A percentile compares a stretch with the other conserved stretches of the same genome.
phyloP scores from a whole-genome alignment of 2,329 filamentous ascomycete species.

The Colletotrichum destructivum region DNA sequence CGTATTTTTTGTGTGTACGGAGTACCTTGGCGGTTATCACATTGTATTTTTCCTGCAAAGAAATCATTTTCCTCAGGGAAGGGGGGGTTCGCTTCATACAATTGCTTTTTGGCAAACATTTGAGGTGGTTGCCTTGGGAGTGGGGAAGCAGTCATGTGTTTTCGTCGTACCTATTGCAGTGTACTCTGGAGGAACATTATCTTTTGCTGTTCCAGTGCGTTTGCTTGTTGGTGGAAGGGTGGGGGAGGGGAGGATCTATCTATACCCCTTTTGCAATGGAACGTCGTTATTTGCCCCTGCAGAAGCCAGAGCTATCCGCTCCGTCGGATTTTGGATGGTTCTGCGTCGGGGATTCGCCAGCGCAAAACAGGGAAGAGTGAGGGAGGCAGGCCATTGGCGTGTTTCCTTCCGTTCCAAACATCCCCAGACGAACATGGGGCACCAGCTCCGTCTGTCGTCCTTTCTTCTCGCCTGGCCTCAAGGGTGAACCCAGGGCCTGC shows the following conservation, averaged over 20 bases:
- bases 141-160: slow-evolving; percentile 6
- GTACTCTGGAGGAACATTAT: background rate
- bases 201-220: slow-evolving; percentile 18
- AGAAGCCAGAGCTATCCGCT: slow-evolving; percentile 28
- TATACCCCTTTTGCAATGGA: slow-evolving; percentile 23
- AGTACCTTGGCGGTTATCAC: background rate
- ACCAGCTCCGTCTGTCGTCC: slow-evolving; percentile 1
- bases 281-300: slow-evolving; percentile 27
- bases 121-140: slow-evolving; percentile 7
- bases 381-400: slow-evolving; percentile 19
- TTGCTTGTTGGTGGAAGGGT: slow-evolving; percentile 38
- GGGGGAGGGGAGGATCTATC: slow-evolving; percentile 23
- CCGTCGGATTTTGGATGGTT: slow-evolving; percentile 25
- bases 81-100: slow-evolving; percentile 13
- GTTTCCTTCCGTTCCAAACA: slow-evolving; percentile 40
- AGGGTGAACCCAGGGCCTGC: slow-evolving; percentile 9
- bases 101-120: slow-evolving; percentile 28
- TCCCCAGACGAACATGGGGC: slow-evolving; percentile 28
- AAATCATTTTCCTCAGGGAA: background rate
- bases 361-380: slow-evolving; percentile 12
- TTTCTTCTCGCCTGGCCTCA: slow-evolving; percentile 13
- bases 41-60: slow-evolving; percentile 7
- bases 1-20: background rate
- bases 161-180: background rate
- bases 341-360: slow-evolving; percentile 21